Evolutionary conservation across 2,329 filamentous ascomycete genomes (phyloP).

Genomic region (Colletotrichum gigasporum): DNA sequence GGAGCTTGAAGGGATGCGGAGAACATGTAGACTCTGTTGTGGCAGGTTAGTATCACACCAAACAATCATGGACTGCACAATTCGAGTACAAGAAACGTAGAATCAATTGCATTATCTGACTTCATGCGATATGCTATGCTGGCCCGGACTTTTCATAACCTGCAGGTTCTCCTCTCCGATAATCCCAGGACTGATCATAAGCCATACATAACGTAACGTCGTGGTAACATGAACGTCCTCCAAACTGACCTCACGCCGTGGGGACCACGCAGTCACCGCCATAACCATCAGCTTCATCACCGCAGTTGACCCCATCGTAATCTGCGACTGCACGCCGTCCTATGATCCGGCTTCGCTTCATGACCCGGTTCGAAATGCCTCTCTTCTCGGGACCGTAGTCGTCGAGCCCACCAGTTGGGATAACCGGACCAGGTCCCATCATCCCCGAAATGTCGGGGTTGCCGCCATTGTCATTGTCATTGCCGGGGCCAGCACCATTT

Average conservation of each 20-base stretch:
- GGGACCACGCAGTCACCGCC: background rate
- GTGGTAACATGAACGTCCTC: background rate
- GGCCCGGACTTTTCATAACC: background rate
- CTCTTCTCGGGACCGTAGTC: background rate
- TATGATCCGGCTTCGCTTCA: conserved; percentile 29
- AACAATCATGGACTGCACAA: no score
- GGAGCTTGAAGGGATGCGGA: no score
- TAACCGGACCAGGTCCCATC: background rate
- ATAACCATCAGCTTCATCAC: background rate
- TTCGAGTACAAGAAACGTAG: no score
- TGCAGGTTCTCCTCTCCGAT: background rate
- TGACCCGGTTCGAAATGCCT: background rate
- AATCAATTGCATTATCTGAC: conserved; percentile 12
- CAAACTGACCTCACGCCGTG: background rate
- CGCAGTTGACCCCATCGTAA: background rate
- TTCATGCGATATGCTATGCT: background rate
- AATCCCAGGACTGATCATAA: background rate
- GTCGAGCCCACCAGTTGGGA: background rate
- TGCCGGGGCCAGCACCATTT: background rate
- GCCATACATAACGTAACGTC: conserved; percentile 11
- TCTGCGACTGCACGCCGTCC: conserved; percentile 10
- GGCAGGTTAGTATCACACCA: no score
- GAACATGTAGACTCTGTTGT: no score
- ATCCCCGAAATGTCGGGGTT: background rate
- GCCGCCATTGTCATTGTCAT: background rate